A percentile compares a stretch with the other conserved stretches of the same genome.
phyloP scores from a whole-genome alignment of 148 eudicot species.

The Heliamphora exappendiculata region DNA sequence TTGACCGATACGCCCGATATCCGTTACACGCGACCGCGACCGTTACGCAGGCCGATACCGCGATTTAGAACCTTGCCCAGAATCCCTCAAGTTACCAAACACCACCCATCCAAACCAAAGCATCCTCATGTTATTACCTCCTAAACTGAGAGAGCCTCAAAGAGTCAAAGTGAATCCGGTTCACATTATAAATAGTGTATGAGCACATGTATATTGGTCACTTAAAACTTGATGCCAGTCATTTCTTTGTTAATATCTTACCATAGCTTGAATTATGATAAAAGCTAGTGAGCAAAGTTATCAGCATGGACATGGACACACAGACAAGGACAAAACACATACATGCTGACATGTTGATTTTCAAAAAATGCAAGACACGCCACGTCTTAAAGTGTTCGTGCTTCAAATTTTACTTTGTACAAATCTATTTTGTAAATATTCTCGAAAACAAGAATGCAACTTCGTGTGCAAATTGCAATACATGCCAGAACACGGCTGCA shows the following conservation, averaged over 20 bases:
- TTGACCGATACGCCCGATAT: too few species aligned
- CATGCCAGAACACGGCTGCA: constrained; percentile 1
- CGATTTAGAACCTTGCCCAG: neutral
- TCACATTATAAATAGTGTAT: neutral
- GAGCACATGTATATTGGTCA: neutral
- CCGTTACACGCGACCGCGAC: too few species aligned
- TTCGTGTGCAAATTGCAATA: neutral
- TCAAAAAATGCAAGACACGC: too few species aligned
- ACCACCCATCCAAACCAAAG: neutral
- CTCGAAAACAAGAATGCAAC: neutral
- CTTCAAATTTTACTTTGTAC: neutral
- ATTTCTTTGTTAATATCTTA: neutral
- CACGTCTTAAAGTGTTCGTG: too few species aligned
- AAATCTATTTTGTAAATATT: neutral
- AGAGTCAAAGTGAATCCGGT: neutral
- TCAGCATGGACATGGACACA: too few species aligned
- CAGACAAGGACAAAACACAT: too few species aligned
- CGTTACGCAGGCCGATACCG: too few species aligned
- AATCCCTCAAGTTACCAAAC: neutral
- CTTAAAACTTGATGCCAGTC: neutral
- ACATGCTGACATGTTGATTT: too few species aligned
- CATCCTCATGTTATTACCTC: neutral
- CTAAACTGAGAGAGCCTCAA: neutral
- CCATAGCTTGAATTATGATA: neutral
- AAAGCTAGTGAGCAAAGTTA: neutral